phyloP scores from a whole-genome alignment of 768 basidiomycete genomes.

The Chiua virens region DNA sequence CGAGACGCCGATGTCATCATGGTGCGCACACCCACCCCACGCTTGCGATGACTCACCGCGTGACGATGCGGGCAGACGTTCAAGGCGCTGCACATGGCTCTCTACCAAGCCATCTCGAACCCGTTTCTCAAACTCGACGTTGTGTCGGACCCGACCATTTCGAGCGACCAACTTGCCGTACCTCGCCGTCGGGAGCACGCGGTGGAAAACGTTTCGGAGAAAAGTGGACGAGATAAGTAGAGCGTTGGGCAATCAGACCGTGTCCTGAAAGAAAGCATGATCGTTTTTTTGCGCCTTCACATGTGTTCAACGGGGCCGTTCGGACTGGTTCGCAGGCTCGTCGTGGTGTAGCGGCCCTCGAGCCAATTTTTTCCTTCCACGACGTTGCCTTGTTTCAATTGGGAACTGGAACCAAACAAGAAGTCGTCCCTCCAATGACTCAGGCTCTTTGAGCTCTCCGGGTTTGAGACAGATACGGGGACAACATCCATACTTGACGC shows the following conservation, averaged over 20 bases:
- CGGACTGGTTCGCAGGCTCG: constrained; percentile 24
- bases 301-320: background rate
- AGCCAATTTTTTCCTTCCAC: constrained; percentile 22
- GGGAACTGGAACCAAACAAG: constrained; percentile 55
- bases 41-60: background rate
- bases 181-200: constrained; percentile 58
- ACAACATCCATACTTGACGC: constrained; percentile 21
- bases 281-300: background rate
- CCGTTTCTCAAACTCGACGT: constrained; percentile 76
- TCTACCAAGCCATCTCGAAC: constrained; percentile 80
- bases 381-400: constrained; percentile 13
- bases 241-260: constrained; percentile 47
- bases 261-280: constrained; percentile 16
- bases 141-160: constrained; percentile 40
- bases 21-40: constrained; percentile 42
- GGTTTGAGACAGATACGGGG: constrained; percentile 96
- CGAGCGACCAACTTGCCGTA: constrained; percentile 52
- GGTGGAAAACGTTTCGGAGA: constrained; percentile 68
- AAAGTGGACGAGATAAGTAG: constrained; percentile 76
- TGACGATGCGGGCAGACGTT: constrained; percentile 56
- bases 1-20: constrained; percentile 76
- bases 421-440: constrained; percentile 78
- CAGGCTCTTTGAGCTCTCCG: constrained; percentile 60
- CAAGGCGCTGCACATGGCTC: constrained; percentile 86
- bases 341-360: constrained; percentile 27